Evolutionary conservation across 2,329 filamentous ascomycete genomes (phyloP), one percentile per base, ranked within the genome.

Genomic region (Microdochium paspali): DNA sequence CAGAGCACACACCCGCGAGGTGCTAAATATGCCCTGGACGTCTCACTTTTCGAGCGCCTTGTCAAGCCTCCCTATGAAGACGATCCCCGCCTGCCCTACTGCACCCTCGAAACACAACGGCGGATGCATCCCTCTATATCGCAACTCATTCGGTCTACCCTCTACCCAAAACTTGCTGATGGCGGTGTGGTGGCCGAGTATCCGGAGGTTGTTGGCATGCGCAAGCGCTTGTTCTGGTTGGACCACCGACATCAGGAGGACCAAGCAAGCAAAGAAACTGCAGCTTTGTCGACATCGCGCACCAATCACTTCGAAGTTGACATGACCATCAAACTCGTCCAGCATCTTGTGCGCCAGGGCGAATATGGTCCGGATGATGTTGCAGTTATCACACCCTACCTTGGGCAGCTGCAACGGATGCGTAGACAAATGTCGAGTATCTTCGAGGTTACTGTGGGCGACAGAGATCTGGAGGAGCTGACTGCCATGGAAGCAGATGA

Each of bases 331-430:
- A 73, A 77, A 0, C 61, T 90, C 0, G 79, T 88, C 0, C 72
- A 71, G 0, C 84, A 90, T 56, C 62, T 90, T 1, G 66, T 84
- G 4, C 70, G 73, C 0, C 85, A 90, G 56, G 84, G 84, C 0
- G 57, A 54, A 0, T 88, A 90, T 57, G 61, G 59, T 0, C 61
- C 65, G 0, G 69, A 68, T 0, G 80, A 89, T 2, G 85, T 90
- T 49, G 83, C 84, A 0, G 77, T 91, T 0, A 58, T 90, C 5
- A 89, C 85, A 0, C 81, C 80, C 0, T 85, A 85, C 49, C 61
- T 72, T 0, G 79, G 78, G 0, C 80, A 85, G 50, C 61, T 79
- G 2, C 66, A 73, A 4, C 71, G 71, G 44, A 66, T 85, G 1
- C 72, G 73, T 2, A 55, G 56, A 2, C 59, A 56, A 2, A 62